A percentile compares a stretch with the other conserved stretches of the same genome.
These are phyloP conservation scores for Leccinum variicolor DNA, from an alignment of 768 basidiomycete genomes.

Conservation along the genomic window DNA sequence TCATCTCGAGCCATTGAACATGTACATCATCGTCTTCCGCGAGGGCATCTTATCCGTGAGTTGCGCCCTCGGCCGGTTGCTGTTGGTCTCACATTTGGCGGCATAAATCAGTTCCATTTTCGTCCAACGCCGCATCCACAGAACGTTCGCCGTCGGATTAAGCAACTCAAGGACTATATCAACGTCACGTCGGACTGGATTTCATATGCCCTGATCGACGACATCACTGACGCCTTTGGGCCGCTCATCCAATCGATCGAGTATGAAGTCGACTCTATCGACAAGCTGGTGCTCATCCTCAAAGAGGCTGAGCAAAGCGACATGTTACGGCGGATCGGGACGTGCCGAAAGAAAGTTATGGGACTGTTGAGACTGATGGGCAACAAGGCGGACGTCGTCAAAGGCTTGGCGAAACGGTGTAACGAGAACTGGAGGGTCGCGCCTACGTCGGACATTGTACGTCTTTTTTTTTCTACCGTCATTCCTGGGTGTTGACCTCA, in stretches of 20 bases:
- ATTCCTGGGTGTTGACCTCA: slow-evolving; percentile 1
- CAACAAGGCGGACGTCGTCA: slow-evolving; percentile 99
- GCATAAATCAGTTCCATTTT: slow-evolving; percentile 82
- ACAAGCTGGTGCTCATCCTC: slow-evolving; percentile 94
- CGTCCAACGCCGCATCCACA: slow-evolving; percentile 96
- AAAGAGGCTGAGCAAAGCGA: slow-evolving; percentile 78
- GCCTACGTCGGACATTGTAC: slow-evolving; percentile 93
- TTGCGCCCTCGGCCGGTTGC: slow-evolving; percentile 9
- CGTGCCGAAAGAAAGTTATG: slow-evolving; percentile 99
- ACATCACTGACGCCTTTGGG: slow-evolving; percentile 99
- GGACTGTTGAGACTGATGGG: slow-evolving; percentile 95
- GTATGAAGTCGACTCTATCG: slow-evolving; percentile 98
- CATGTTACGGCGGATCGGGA: slow-evolving; percentile 96
- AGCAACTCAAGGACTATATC: slow-evolving; percentile 99
- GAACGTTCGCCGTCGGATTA: slow-evolving; percentile 96
- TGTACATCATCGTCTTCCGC: slow-evolving; percentile 99
- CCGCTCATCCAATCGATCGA: slow-evolving; percentile 98
- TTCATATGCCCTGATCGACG: slow-evolving; percentile 98
- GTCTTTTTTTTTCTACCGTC: slow-evolving; percentile 19
- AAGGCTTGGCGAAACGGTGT: slow-evolving; percentile 95
- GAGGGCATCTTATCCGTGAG: slow-evolving; percentile 92
- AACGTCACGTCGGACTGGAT: slow-evolving; percentile 99
- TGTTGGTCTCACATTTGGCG: neutral
- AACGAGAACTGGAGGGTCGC: slow-evolving; percentile 99
- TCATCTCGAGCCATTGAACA: slow-evolving; percentile 95